These are phyloP conservation scores for Cladophialophora immunda DNA, from an alignment of 2,329 filamentous ascomycete species.

Conservation along the genomic window DNA sequence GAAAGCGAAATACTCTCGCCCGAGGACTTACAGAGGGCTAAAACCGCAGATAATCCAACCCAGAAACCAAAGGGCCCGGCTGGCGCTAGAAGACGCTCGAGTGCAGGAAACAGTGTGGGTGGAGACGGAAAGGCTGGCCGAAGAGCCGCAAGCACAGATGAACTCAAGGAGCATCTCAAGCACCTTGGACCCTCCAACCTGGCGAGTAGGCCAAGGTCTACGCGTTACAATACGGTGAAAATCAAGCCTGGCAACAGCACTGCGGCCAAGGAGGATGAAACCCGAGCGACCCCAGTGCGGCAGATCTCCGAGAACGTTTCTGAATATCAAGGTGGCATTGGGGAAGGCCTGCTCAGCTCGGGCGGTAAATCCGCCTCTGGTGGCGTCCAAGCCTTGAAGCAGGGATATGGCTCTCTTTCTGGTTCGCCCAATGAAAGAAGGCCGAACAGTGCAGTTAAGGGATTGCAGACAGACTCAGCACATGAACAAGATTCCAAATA, in stretches of 20 bases:
- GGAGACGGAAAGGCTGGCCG: slow-evolving; percentile 48
- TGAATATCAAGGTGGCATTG: slow-evolving; percentile 61
- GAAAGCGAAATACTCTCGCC: slow-evolving; percentile 50
- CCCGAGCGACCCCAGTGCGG: slow-evolving; percentile 47
- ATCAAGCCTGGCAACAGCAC: slow-evolving; percentile 65
- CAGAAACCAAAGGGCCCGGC: slow-evolving; percentile 45
- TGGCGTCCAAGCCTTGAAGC: slow-evolving; percentile 68
- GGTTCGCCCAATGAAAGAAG: slow-evolving; percentile 35
- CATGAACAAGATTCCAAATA: not conserved
- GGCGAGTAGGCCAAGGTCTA: slow-evolving; percentile 67
- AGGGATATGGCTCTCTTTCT: slow-evolving; percentile 60
- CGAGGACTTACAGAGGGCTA: slow-evolving; percentile 36
- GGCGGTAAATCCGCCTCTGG: slow-evolving; percentile 69
- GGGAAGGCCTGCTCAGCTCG: slow-evolving; percentile 62
- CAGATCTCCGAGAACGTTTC: slow-evolving; percentile 44
- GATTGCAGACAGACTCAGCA: slow-evolving; percentile 38
- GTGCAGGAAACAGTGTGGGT: slow-evolving; percentile 43
- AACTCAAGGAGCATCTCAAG: slow-evolving; percentile 67
- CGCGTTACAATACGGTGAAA: slow-evolving; percentile 70
- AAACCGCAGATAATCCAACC: slow-evolving; percentile 38
- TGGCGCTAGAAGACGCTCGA: slow-evolving; percentile 45
- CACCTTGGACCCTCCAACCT: slow-evolving; percentile 71
- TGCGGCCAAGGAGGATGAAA: slow-evolving; percentile 48
- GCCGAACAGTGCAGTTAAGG: slow-evolving; percentile 40
- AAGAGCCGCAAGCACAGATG: slow-evolving; percentile 61